phyloP scores from a whole-genome alignment of 1,284 basidiomycete species.

The Ceratobasidium papillatum region DNA sequence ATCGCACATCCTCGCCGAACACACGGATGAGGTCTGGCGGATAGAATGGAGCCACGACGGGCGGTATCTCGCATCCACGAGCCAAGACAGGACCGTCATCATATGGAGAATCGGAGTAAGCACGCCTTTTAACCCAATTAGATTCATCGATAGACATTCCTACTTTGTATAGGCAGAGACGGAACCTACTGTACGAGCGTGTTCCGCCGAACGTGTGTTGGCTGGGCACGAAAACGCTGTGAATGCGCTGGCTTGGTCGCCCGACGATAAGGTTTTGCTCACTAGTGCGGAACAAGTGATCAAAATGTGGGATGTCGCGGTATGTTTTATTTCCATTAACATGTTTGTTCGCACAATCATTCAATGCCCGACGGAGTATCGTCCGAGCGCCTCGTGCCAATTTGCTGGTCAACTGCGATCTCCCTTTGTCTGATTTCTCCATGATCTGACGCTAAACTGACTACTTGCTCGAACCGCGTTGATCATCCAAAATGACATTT shows the following conservation, averaged over 20 bases:
- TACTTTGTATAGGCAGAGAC: slow-evolving; percentile 56
- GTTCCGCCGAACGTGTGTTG: slow-evolving; percentile 66
- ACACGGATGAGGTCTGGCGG: slow-evolving; percentile 95
- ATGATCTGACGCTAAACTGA: slow-evolving; percentile 27
- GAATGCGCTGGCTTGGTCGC: slow-evolving; percentile 87
- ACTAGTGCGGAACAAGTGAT: slow-evolving; percentile 82
- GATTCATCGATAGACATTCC: slow-evolving; percentile 11
- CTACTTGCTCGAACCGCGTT: background rate
- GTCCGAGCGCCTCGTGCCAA: background rate
- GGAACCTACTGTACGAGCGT: slow-evolving; percentile 64
- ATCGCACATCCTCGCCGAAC: slow-evolving; percentile 83
- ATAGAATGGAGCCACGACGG: slow-evolving; percentile 95
- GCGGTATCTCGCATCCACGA: slow-evolving; percentile 82
- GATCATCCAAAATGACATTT: background rate
- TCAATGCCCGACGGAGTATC: slow-evolving; percentile 18
- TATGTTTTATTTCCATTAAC: slow-evolving; percentile 51
- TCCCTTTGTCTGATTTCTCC: slow-evolving; percentile 39
- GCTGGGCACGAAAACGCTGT: slow-evolving; percentile 81
- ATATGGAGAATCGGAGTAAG: slow-evolving; percentile 88
- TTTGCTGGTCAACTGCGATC: background rate
- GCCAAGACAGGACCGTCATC: slow-evolving; percentile 86
- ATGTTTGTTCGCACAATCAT: background rate
- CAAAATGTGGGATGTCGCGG: slow-evolving; percentile 88
- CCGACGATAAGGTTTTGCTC: slow-evolving; percentile 82
- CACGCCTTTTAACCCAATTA: slow-evolving; percentile 45